A percentile compares a stretch with the other conserved stretches of the same genome.
Conservation (phyloP, 768 basidiomycete genomes). For the Collybiopsis luxurians region DNA sequence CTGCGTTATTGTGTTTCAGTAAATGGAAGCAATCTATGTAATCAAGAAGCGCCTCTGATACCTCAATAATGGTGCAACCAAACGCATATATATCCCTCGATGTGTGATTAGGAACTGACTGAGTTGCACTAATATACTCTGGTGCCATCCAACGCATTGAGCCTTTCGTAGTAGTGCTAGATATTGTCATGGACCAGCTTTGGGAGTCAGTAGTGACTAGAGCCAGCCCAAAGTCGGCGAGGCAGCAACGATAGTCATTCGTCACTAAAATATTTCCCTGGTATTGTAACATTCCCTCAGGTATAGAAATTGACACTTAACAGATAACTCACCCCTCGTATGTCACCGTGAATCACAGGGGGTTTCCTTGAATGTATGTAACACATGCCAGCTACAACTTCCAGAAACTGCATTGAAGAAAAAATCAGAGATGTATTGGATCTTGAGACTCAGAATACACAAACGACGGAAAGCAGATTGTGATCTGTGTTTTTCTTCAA, state of each 20-base stretch:
- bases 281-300: too few species aligned
- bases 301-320: not conserved
- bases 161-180: not conserved
- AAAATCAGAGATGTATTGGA: not conserved
- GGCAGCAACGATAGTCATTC: slow-evolving; percentile 8
- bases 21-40: too few species aligned
- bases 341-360: slow-evolving; percentile 23
- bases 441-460: not conserved
- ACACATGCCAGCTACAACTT: slow-evolving; percentile 28
- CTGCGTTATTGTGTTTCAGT: not conserved
- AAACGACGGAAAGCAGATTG: not conserved
- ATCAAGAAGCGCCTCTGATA: not conserved
- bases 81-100: slow-evolving; percentile 9
- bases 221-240: slow-evolving; percentile 21
- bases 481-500: slow-evolving; percentile 6
- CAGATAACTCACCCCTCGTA: slow-evolving; percentile 8
- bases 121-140: not conserved
- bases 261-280: slow-evolving; percentile 11
- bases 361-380: slow-evolving; percentile 29
- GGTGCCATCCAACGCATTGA: slow-evolving; percentile 10
- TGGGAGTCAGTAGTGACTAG: slow-evolving; percentile 7
- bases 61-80: slow-evolving; percentile 4
- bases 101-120: not conserved
- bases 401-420: too few species aligned
- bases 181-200: not conserved